phyloP scores from a whole-genome alignment of 116 monocot genomes.

The Cymodocea nodosa region DNA sequence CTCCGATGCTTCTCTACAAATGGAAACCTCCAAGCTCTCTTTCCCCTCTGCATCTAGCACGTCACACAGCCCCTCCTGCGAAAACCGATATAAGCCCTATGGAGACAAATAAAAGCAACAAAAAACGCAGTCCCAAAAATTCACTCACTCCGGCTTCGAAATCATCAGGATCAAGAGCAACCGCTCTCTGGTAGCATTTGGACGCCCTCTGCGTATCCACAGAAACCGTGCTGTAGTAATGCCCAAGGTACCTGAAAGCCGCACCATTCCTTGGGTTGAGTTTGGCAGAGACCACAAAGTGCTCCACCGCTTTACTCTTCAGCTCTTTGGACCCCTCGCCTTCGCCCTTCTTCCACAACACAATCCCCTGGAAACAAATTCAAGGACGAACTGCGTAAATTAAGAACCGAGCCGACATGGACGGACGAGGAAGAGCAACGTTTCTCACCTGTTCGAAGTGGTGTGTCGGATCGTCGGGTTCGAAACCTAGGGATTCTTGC shows the following conservation, averaged over 20 bases:
- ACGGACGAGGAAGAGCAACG: neutral
- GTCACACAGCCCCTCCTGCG: conserved; percentile 78
- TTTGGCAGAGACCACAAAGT: conserved; percentile 68
- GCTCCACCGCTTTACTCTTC: conserved; percentile 47
- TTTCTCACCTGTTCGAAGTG: conserved; percentile 56
- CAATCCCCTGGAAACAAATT: conserved; percentile 35
- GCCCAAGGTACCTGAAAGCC: conserved; percentile 68
- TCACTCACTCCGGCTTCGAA: conserved; percentile 78
- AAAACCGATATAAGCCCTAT: neutral
- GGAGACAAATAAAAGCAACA: neutral
- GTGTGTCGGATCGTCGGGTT: conserved; percentile 47
- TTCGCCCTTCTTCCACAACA: conserved; percentile 56
- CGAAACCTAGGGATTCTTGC: conserved; percentile 44
- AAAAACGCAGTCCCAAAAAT: neutral
- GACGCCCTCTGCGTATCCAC: conserved; percentile 55
- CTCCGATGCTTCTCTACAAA: conserved; percentile 64
- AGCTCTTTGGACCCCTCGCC: conserved; percentile 17
- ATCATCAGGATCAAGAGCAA: conserved; percentile 55
- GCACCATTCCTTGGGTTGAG: conserved; percentile 58
- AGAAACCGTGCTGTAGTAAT: conserved; percentile 41
- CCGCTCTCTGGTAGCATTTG: conserved; percentile 91
- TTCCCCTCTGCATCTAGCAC: conserved; percentile 75
- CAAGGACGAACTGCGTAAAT: neutral
- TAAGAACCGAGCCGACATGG: neutral
- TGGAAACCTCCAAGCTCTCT: conserved; percentile 70